These are phyloP conservation scores for Fusarium agapanthi DNA, from an alignment of 2,329 filamentous ascomycete species.

Conservation along the genomic window DNA sequence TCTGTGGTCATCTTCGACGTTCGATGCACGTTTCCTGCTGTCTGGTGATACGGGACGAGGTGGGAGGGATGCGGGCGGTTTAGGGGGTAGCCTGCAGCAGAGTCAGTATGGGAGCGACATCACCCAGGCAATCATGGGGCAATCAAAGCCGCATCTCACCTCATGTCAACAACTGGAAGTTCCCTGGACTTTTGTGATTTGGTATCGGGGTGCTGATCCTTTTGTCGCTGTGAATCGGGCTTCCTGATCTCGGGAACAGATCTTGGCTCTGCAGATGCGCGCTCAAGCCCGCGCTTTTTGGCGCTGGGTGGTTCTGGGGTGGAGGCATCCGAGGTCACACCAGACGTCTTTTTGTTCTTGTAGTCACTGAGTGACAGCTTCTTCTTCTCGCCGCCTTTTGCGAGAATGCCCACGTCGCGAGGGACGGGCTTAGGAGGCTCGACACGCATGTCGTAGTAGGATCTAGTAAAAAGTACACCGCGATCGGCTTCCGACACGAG, in stretches of 20 bases:
- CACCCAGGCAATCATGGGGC: neutral
- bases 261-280: constrained; percentile 39
- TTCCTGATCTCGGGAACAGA: constrained; percentile 35
- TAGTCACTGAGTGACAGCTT: constrained; percentile 69
- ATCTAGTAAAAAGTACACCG: constrained; percentile 64
- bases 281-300: constrained; percentile 46
- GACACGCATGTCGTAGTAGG: constrained; percentile 66
- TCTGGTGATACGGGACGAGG: constrained; percentile 54
- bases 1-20: constrained; percentile 55
- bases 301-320: constrained; percentile 48
- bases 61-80: constrained; percentile 48
- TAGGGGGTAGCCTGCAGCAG: constrained; percentile 47
- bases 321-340: constrained; percentile 48
- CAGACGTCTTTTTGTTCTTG: constrained; percentile 60
- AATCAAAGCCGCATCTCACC: constrained; percentile 28
- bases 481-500: constrained; percentile 66
- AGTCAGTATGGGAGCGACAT: constrained; percentile 24
- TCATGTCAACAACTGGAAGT: constrained; percentile 44
- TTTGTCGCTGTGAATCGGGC: constrained; percentile 36
- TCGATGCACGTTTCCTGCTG: constrained; percentile 57
- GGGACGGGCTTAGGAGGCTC: constrained; percentile 54
- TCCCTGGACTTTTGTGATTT: constrained; percentile 45
- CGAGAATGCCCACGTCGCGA: constrained; percentile 51
- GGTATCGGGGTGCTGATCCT: constrained; percentile 41
- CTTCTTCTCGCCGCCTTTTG: constrained; percentile 59